Base-by-base conservation (phyloP, 768 basidiomycete genomes). In the Tremella mesenterica region DNA sequence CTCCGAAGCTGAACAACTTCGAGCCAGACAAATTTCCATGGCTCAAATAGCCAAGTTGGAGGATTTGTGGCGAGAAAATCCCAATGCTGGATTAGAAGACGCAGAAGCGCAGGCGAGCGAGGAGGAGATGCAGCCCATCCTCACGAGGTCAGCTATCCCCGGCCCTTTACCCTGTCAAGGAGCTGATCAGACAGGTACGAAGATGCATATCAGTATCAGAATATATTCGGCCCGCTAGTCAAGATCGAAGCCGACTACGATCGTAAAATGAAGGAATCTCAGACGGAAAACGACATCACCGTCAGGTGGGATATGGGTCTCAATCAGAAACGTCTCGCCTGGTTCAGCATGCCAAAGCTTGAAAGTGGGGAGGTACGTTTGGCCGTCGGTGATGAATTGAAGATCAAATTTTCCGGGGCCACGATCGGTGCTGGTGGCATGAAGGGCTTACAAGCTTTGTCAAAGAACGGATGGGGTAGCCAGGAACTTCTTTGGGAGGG, bases 211-310 rank as follows among this genome's bases (percentile, higher is more conserved):
- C 95, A 97, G 67, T 99, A 99, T 72, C 95, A 99, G 77, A 99
- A 99, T 70, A 97, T 99, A 52, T 93, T 97, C 66, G 95, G 95
- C 4, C 95, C 95, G 14, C 81, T 99, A 43, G 95, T 99, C 74
- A 99, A 99, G 77, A 97, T 99, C 63, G 95, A 99, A 70, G 95
- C 95, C 1, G 95, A 99, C 76, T 99, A 96, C 66, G 95, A 99
- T 71, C 96, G 96, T 76, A 81, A 85, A 50, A 79, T 97, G 65
- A 99, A 99, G 75, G 95, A 99, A 73, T 88, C 89, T 56, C 95
- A 99, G 76, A 97, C 95, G 0, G 93, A 99, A 76, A 95, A 88
- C 4, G 89, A 93, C 58, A 92, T 99, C 66, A 83, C 84, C 25
- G 85, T 99, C 21, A 79, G 95, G 41, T 99, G 95, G 95, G 95